These are phyloP conservation scores for Penicillium paxilli DNA, from an alignment of 495 filamentous ascomycete genomes.

Conservation along the genomic window DNA sequence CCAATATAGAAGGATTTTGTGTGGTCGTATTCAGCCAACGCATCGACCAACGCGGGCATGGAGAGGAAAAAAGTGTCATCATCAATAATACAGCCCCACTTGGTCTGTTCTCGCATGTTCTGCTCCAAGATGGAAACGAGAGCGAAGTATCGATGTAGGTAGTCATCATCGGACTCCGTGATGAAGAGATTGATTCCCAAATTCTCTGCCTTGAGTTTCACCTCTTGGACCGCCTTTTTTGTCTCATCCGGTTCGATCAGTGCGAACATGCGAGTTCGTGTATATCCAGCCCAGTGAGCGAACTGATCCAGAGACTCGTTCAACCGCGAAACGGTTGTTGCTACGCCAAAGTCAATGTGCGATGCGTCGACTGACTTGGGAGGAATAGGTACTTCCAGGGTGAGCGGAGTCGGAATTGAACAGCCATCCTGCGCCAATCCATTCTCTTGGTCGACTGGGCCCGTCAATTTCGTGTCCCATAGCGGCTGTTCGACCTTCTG, in stretches of 20 bases:
- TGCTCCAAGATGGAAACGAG: constrained; percentile 53
- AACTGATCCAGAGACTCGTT: constrained; percentile 56
- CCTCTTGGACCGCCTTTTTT: constrained; percentile 15
- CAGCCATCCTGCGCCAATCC: constrained; percentile 32
- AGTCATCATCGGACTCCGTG: constrained; percentile 48
- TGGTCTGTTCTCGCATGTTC: constrained; percentile 45
- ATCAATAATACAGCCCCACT: constrained; percentile 64
- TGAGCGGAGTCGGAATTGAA: constrained; percentile 32
- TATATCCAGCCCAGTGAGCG: constrained; percentile 61
- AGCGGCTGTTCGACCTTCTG: constrained; percentile 36
- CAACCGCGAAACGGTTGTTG: constrained; percentile 57
- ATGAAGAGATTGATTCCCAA: constrained; percentile 54
- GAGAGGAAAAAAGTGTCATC: constrained; percentile 70
- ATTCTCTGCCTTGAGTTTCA: constrained; percentile 38
- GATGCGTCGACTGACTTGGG: constrained; percentile 48
- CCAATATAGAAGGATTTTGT: constrained; percentile 53
- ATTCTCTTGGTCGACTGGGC: neutral
- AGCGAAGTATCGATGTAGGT: constrained; percentile 59
- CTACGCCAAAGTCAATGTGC: constrained; percentile 60
- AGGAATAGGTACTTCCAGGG: constrained; percentile 31
- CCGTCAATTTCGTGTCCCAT: constrained; percentile 18
- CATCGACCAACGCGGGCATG: constrained; percentile 47
- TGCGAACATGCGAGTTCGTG: constrained; percentile 55
- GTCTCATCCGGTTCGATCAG: constrained; percentile 50
- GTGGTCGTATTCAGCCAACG: constrained; percentile 47